phyloP scores from a whole-genome alignment of 352 stramenopile genomes.

The Globisporangium paddicum region DNA sequence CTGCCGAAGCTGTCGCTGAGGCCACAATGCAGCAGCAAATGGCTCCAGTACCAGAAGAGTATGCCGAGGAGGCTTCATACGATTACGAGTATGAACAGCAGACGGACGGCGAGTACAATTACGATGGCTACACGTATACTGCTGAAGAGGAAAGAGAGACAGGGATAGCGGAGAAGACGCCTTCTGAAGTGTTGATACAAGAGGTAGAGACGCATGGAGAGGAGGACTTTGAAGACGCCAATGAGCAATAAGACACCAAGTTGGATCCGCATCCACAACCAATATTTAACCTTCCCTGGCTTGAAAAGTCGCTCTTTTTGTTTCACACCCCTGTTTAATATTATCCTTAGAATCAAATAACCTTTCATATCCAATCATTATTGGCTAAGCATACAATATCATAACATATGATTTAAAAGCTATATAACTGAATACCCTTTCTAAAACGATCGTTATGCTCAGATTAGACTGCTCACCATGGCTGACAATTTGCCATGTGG shows the following conservation, averaged over 20 bases:
- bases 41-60: not conserved
- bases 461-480: not conserved
- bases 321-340: too few relatives aligned
- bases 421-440: not conserved
- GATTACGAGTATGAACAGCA: not conserved
- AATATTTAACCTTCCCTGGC: not conserved
- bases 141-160: not conserved
- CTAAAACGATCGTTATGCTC: not conserved
- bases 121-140: not conserved
- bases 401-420: not conserved
- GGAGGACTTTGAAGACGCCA: slow-evolving; percentile 4
- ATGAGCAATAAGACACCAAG: not conserved
- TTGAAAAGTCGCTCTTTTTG: not conserved
- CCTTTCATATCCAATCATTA: not conserved
- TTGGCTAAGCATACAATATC: not conserved
- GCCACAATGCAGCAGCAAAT: slow-evolving; percentile 6
- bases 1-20: slow-evolving; percentile 48
- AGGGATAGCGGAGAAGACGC: not conserved
- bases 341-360: too few relatives aligned
- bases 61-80: not conserved
- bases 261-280: not conserved
- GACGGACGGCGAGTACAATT: not conserved
- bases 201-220: not conserved
- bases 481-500: slow-evolving; percentile 1
- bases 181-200: not conserved